Evolutionary conservation across 2,329 filamentous ascomycete genomes (phyloP).

Genomic region (Cladosporium sp.): DNA sequence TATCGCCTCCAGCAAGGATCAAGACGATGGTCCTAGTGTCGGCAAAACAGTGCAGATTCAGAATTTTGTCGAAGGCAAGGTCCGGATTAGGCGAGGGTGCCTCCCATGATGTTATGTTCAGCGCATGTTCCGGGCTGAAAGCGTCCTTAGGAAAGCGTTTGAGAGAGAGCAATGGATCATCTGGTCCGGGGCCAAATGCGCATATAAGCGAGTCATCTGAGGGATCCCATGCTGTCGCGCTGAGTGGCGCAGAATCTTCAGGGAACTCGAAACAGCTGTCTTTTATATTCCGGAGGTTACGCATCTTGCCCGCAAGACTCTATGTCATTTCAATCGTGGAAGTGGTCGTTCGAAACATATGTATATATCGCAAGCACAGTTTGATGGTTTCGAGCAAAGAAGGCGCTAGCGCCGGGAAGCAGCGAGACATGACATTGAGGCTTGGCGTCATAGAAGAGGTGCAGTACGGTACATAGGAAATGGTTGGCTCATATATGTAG

Average conservation of each 20-base stretch:
- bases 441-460: conserved; percentile 12
- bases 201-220: conserved; percentile 75
- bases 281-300: conserved; percentile 79
- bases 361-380: conserved; percentile 15
- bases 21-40: conserved; percentile 77
- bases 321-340: conserved; percentile 10
- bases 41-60: conserved; percentile 81
- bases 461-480: conserved; percentile 6
- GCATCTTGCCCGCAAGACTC: conserved; percentile 59
- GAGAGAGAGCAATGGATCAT: conserved; percentile 72
- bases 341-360: neutral
- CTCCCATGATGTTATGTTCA: conserved; percentile 80
- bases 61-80: conserved; percentile 70
- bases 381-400: conserved; percentile 19
- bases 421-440: conserved; percentile 13
- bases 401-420: conserved; percentile 18
- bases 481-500: conserved; percentile 21
- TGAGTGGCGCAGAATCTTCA: conserved; percentile 60
- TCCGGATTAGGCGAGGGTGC: conserved; percentile 77
- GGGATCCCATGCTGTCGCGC: conserved; percentile 83
- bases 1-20: conserved; percentile 86
- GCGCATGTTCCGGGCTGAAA: conserved; percentile 43
- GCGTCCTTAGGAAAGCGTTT: conserved; percentile 51
- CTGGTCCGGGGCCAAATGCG: conserved; percentile 76
- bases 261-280: conserved; percentile 64